A percentile compares a stretch with the other conserved stretches of the same genome.
Evolutionary conservation across 2,329 filamentous ascomycete genomes (phyloP).

Genomic region (Blastomyces gilchristii): DNA sequence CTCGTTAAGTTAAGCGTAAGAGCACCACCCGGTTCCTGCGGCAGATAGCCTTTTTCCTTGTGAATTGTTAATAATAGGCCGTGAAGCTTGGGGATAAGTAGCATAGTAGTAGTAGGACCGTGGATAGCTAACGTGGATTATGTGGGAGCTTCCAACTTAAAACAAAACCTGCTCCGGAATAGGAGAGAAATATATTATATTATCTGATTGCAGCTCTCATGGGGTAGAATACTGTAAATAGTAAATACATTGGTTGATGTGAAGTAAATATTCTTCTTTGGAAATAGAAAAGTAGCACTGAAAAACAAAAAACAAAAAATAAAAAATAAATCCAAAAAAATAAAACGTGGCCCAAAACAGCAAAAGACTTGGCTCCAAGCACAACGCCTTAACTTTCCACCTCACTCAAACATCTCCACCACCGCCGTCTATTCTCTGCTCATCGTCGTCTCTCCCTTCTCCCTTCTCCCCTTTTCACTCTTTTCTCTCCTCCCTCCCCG

Average conservation of each 20-base stretch:
- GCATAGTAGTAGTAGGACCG: neutral
- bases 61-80: neutral
- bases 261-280: too few species aligned
- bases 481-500: constrained; percentile 5
- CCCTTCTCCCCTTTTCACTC: constrained; percentile 10
- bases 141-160: neutral
- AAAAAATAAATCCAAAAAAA: neutral
- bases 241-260: too few species aligned
- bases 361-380: constrained; percentile 3
- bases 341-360: constrained; percentile 1
- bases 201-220: neutral
- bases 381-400: neutral
- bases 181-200: neutral
- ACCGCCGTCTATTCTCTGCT: neutral
- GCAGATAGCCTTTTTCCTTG: neutral
- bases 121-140: neutral
- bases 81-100: neutral
- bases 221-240: too few species aligned
- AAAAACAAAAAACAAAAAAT: neutral
- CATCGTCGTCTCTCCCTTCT: constrained; percentile 9
- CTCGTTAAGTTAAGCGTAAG: too few species aligned
- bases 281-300: neutral
- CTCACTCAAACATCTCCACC: constrained; percentile 2
- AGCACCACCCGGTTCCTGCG: too few species aligned
- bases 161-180: neutral